phyloP scores from a whole-genome alignment of 495 filamentous ascomycete species.

The Penicillium angulare region DNA sequence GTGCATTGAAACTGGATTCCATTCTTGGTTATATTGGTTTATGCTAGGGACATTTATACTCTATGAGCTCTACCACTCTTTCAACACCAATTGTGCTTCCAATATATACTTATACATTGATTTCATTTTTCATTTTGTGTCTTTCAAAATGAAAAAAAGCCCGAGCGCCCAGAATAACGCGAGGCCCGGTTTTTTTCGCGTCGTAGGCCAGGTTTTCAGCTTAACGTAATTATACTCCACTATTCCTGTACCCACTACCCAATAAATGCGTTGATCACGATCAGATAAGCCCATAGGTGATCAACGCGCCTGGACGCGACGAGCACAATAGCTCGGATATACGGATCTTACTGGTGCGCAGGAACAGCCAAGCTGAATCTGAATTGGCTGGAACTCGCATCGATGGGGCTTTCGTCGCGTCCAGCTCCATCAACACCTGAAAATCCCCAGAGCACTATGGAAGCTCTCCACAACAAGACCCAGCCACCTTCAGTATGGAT shows the following conservation, averaged over 20 bases:
- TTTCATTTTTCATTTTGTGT: too few relatives aligned
- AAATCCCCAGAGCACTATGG: neutral
- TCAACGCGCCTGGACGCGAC: conserved; percentile 23
- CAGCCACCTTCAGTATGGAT: neutral
- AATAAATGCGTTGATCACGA: conserved; percentile 17
- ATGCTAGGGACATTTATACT: neutral
- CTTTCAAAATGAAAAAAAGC: neutral
- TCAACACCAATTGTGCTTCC: too few relatives aligned
- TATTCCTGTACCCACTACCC: neutral
- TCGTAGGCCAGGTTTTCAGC: conserved; percentile 16
- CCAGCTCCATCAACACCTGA: neutral
- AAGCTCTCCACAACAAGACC: neutral
- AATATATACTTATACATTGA: too few relatives aligned
- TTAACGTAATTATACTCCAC: conserved; percentile 23
- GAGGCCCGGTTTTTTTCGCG: conserved; percentile 8
- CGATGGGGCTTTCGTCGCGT: neutral
- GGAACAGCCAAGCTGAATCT: conserved; percentile 4
- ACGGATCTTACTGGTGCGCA: conserved; percentile 25
- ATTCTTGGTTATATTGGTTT: neutral
- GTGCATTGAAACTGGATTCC: neutral
- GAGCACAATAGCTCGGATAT: conserved; percentile 20
- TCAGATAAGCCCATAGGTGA: conserved; percentile 25
- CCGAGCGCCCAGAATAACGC: conserved; percentile 15
- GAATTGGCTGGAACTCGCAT: neutral
- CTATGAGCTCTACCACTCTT: too few relatives aligned